Base-by-base conservation (phyloP, 2,329 filamentous ascomycete species). In the Fusarium dimerum region DNA sequence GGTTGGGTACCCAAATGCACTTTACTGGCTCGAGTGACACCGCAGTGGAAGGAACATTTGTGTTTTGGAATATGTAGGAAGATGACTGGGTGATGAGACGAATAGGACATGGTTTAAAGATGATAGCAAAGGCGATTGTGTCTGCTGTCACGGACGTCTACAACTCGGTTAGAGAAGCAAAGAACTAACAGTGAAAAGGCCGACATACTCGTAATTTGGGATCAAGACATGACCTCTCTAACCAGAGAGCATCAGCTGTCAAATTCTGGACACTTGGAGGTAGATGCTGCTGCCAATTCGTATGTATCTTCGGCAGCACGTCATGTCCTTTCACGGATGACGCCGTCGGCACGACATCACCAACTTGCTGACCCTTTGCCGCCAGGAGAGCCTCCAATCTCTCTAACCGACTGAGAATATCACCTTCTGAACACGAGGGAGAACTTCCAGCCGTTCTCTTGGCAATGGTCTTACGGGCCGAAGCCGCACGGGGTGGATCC, bases 1-100 rank as follows among this genome's bases (percentile, higher is more conserved):
- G 64, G 10, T 60, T 63, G 32, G 69, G 69, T 6, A 71, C 45
- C 69, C 69, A 71, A 18, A 72, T 67, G 43, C 69, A 71, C 47
- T 60, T 67, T 38, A 65, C 62, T 12, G 67, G 67, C 40, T 71
- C 65, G 16, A 64, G 51, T 1, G 61, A 60, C 2, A 65, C 57
- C 13, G 60, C 56, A 0, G 59, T 52, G 0, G 60, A 61, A 8
- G 61, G 56, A 2, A 60, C 47, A 12, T 43, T 56, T n/a, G 63
- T 55, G 32, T 61, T 63, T 45, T 68, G 67, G 34, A 70, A 63
- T n/a, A 70, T 44, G 43, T 68, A 70, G 7, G 61, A 62, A n/a
- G 68, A 68, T 17, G 68, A 66, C 13, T 65, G 67, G 16, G 61
- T 61, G 45, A 70, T 69, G 32, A 68, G 57, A 32, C 63, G 66